Base-by-base conservation (phyloP, 1,284 basidiomycete genomes). In the Microbotryum violaceum region DNA sequence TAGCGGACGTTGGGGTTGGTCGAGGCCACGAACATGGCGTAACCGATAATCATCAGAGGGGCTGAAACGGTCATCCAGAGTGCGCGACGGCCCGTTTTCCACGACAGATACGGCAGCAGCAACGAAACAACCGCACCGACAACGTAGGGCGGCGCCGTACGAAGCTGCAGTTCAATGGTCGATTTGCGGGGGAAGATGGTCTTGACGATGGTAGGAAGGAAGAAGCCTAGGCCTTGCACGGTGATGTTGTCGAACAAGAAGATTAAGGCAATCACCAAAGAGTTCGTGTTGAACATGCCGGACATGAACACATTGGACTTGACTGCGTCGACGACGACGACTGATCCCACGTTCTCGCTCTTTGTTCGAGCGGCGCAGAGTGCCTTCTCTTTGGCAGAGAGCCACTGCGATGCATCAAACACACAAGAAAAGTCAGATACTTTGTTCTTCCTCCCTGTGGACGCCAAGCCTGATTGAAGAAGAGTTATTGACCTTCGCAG, bases 221-320 rank as follows among this genome's bases (percentile, higher is more conserved):
- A 76, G 56, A 75, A 73, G 6, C 71, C 74, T 3, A 73, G 61
- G 8, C 73, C 70, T 58, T 68, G 73, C 1, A 74, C 73, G 7
- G 71, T 71, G 47, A 76, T 72, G 71, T 78, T 78, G 69, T 76
- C 71, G 54, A 78, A 63, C 5, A 78, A 56, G 70, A 76, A 77
- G 59, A 75, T 74, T 27, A 72, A 37, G 3, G 74, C 70, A 46
- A 68, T 61, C 21, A 67, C 57, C 21, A 74, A 48, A 0, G 70
- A 68, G 0, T 58, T 65, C 7, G 63, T 58, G 49, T 62, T 62
- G 48, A 65, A 60, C 56, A 75, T 66, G 16, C 72, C 73, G 9
- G 64, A 57, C 16, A 58, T 42, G 42, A 74, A 52, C n/a, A 70
- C 69, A 56, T 59, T 49, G 14, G 47, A 59, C 65, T 62, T 66